Base-by-base conservation (phyloP, 805 yeast genomes). In the Starmerella sp. region DNA sequence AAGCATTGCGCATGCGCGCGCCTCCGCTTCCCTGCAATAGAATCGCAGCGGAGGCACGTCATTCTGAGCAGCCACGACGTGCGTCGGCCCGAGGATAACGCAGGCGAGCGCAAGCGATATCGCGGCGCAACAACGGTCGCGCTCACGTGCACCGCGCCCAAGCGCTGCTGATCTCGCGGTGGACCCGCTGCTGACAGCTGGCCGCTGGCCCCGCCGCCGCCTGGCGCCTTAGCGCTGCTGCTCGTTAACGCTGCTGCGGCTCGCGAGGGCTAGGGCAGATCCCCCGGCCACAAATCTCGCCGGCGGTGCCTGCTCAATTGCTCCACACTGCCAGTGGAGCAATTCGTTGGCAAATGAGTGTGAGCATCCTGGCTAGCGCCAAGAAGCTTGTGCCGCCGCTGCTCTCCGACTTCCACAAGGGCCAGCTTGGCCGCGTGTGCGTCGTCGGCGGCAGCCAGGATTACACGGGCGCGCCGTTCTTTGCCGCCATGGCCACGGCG, bases 401-500 rank as follows among this genome's bases (percentile, higher is more conserved):
- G 44, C 57, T 61, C 3, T 57, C 64, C 4, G 38, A 51, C 13
- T 84, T 85, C 67, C 84, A 91, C 71, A 91, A 91, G 68, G 98
- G 98, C 28, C 97, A 91, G 67, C 82, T 85, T 6, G 97, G 97
- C 6, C 76, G 87, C 56, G 74, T 91, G 2, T 87, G 83, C 10
- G 86, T 91, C 0, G 78, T 91, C 58, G 98, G 98, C 28, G 98
- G 98, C 1, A 83, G 93, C 67, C 90, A 86, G 67, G 97, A 91
- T 67, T 91, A 89, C 67, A 90, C 97, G 0, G 98, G 98, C 0
- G 98, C 98, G 0, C 97, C 97, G 1, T 93, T 75, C 69, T 93
- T 93, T 67, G 78, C 95, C 37, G 85, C 95, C 5, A 84, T 85
- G 66, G 85, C 96, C 0, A 80, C 95, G 1, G 86, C 95, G 2